These are phyloP conservation scores for Hypomontagnella submonticulosa DNA, from an alignment of 495 filamentous ascomycete species.

Conservation along the genomic window DNA sequence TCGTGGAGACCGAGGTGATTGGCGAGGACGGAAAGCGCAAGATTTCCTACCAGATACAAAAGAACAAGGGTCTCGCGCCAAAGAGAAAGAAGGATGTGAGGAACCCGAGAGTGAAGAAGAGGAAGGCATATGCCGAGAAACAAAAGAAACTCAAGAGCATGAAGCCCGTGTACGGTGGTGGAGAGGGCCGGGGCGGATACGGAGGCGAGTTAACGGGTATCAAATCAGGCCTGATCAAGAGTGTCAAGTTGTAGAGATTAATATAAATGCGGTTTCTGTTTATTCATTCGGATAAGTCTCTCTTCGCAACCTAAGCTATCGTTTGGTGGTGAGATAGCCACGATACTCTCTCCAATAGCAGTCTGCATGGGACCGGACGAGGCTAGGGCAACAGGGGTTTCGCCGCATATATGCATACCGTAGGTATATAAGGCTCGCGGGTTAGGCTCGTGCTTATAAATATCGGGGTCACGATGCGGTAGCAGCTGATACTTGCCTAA, in stretches of 20 bases:
- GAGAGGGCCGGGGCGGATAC: slow-evolving; percentile 88
- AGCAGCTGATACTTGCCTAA: neutral
- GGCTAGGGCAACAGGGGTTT: neutral
- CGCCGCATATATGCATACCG: neutral
- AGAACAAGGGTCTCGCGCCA: slow-evolving; percentile 95
- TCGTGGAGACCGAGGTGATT: slow-evolving; percentile 70
- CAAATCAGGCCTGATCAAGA: slow-evolving; percentile 91
- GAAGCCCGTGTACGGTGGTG: slow-evolving; percentile 86
- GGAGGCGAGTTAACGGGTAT: slow-evolving; percentile 94
- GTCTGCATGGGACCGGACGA: neutral
- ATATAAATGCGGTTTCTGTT: neutral
- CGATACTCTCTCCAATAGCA: neutral
- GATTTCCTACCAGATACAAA: slow-evolving; percentile 91
- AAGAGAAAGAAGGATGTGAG: slow-evolving; percentile 90
- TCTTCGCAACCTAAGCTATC: too few species aligned
- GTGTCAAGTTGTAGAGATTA: slow-evolving; percentile 78
- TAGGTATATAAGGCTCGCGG: neutral
- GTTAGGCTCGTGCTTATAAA: slow-evolving; percentile 13
- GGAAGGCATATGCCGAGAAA: slow-evolving; percentile 90
- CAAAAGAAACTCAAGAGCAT: slow-evolving; percentile 92
- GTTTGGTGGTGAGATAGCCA: neutral
- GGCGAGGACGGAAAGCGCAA: slow-evolving; percentile 83
- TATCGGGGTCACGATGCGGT: neutral
- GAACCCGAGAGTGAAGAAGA: slow-evolving; percentile 98
- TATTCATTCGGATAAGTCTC: neutral